Percentiles rank a stretch among this genome's conserved stretches.
Evolutionary conservation across 1,284 basidiomycete genomes (phyloP).

Genomic region (Caloboletus firmus): DNA sequence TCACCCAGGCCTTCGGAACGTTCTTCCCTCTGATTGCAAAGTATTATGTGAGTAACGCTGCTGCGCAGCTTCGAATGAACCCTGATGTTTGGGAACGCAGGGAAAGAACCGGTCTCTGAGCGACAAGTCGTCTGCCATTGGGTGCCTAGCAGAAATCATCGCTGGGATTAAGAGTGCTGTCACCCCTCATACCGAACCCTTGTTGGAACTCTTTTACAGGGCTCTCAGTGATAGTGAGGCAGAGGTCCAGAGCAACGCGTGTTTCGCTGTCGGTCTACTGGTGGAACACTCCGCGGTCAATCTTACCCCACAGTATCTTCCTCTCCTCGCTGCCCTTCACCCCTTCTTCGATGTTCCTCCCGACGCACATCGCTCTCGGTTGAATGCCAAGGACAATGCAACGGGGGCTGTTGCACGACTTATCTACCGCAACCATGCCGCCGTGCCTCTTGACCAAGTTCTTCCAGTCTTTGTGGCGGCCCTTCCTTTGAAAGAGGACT

Average conservation of each 20-base stretch:
- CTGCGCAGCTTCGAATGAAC: neutral
- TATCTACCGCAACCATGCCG: conserved; percentile 79
- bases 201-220: conserved; percentile 81
- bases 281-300: conserved; percentile 87
- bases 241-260: conserved; percentile 95
- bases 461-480: conserved; percentile 82
- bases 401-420: conserved; percentile 90
- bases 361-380: conserved; percentile 58
- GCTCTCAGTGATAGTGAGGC: conserved; percentile 85
- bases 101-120: conserved; percentile 84
- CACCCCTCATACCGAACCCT: conserved; percentile 83
- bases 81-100: conserved; percentile 40
- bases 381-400: conserved; percentile 95
- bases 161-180: conserved; percentile 87
- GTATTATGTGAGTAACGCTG: conserved; percentile 75
- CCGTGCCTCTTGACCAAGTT: conserved; percentile 89
- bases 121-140: conserved; percentile 92
- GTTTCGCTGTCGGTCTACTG: conserved; percentile 91
- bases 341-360: conserved; percentile 77
- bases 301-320: conserved; percentile 80
- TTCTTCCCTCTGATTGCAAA: conserved; percentile 92
- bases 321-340: conserved; percentile 77
- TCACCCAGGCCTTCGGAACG: conserved; percentile 78
- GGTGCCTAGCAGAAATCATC: conserved; percentile 94
- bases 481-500: conserved; percentile 87